A percentile compares a stretch with the other conserved stretches of the same genome.
phyloP scores from a whole-genome alignment of 2,329 filamentous ascomycete species.

The Daldinia sp. region DNA sequence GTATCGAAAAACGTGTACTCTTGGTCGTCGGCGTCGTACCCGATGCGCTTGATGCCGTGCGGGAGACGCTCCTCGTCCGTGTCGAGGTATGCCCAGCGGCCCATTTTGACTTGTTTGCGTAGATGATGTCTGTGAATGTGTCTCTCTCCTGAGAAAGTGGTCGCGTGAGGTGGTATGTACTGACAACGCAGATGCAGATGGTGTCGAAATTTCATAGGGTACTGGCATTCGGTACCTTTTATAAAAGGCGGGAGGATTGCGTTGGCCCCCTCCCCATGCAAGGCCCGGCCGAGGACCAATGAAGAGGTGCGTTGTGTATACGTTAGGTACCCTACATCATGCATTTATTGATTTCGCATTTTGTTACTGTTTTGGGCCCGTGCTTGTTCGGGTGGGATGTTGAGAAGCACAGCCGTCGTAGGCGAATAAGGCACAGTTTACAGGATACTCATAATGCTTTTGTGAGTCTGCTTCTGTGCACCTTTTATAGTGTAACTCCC shows the following conservation, averaged over 20 bases:
- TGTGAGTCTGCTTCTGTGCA: too few relatives aligned
- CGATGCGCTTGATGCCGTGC: background rate
- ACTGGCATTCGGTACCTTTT: background rate
- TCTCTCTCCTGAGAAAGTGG: too few relatives aligned
- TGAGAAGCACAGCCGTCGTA: background rate
- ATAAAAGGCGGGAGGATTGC: background rate
- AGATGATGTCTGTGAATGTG: too few relatives aligned
- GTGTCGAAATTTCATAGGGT: background rate
- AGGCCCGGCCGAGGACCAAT: background rate
- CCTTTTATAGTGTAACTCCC: too few relatives aligned
- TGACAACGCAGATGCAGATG: too few relatives aligned
- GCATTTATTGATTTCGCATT: background rate
- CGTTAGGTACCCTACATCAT: background rate
- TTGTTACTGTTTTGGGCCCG: background rate
- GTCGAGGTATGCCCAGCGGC: conserved; percentile 4
- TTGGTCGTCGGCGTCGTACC: conserved; percentile 4
- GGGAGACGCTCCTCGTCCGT: background rate
- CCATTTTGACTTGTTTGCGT: conserved; percentile 6
- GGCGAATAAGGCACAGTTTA: too few relatives aligned
- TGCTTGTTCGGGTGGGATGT: background rate
- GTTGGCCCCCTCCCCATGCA: background rate
- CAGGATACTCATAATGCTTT: too few relatives aligned
- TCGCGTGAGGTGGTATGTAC: too few relatives aligned
- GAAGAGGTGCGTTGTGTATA: background rate
- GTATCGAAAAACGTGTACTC: background rate